Base-by-base conservation (phyloP, 2,329 filamentous ascomycete species). In the Microdochium nivale region DNA sequence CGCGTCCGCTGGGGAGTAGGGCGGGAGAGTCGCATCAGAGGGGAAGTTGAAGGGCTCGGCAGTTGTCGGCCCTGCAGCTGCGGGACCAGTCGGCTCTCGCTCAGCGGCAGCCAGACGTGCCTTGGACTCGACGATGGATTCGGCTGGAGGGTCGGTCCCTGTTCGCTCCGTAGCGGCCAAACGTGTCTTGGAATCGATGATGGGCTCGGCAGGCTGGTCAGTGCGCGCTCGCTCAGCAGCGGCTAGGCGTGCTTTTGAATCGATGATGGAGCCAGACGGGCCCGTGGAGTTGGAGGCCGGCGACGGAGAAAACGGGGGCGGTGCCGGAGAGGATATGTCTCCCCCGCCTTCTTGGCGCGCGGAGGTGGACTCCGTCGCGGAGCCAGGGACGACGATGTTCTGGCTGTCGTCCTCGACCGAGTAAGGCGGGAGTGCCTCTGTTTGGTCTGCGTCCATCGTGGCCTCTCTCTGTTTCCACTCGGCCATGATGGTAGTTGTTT, bases 31-130 rank as follows among this genome's bases (percentile, higher is more conserved):
- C 1, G 55, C 53, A 25, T 63, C 60, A 0, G 62, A 52, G 1
- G 71, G 71, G 54, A 74, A 74, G 52, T 69, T 63, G 57, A 74
- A 74, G 1, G 71, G 71, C 2, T 61, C 55, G 1, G 65, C 62
- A 5, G 63, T 57, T 0, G 65, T 70, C 5, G 68, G 69, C 11
- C 54, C 57, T 13, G 53, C 25, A 16, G 47, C 37, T 14, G 54
- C 3, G 7, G 40, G 40, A 3, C 5, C 19, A 23, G 16, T 23
- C 10, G 16, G 16, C 3, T 13, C 40, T 23, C 40, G 16, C 21
- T 44, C 40, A 23, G 40, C 21, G 13, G 40, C 40, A 5, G 40
- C 40, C n/a, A 44, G 40, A 5, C 21, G 21, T 23, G 40, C 19
- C 40, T 44, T 44, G 21, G 35, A 40, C 5, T 40, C 35, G 35